phyloP scores from a whole-genome alignment of 495 filamentous ascomycete genomes.

The Parathielavia appendiculata region DNA sequence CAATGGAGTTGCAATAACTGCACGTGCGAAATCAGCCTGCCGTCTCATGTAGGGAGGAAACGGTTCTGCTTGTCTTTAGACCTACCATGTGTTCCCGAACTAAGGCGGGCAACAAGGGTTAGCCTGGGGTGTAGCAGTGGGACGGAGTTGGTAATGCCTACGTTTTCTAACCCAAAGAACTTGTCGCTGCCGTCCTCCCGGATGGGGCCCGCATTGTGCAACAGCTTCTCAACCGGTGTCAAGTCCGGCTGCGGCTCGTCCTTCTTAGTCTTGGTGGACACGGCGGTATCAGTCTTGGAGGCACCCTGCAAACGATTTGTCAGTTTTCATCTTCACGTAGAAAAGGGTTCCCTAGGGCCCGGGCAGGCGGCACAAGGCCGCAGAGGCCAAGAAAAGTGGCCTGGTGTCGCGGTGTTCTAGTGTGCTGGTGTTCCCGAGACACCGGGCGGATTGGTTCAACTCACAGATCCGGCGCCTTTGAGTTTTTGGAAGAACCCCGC shows the following conservation, averaged over 20 bases:
- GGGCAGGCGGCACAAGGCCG: neutral
- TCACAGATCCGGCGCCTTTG: constrained; percentile 36
- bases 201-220: constrained; percentile 72
- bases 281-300: constrained; percentile 37
- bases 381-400: constrained; percentile 19
- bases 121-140: constrained; percentile 14
- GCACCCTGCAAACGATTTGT: constrained; percentile 24
- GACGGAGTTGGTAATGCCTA: constrained; percentile 43
- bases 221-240: constrained; percentile 77
- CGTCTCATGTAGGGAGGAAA: neutral
- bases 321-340: too few species aligned
- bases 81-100: constrained; percentile 97
- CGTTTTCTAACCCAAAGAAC: constrained; percentile 98
- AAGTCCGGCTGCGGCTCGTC: constrained; percentile 61
- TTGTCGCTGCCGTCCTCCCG: constrained; percentile 91
- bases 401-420: neutral
- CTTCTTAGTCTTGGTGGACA: constrained; percentile 55
- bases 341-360: constrained; percentile 6
- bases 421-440: neutral
- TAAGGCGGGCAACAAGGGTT: constrained; percentile 34
- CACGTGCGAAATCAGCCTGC: neutral
- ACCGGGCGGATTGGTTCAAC: constrained; percentile 14
- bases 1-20: constrained; percentile 96
- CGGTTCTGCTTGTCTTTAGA: neutral
- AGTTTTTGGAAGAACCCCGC: constrained; percentile 45